These are phyloP conservation scores for Knoxdaviesia capensis DNA, from an alignment of 2,329 filamentous ascomycete genomes.

Conservation along the genomic window DNA sequence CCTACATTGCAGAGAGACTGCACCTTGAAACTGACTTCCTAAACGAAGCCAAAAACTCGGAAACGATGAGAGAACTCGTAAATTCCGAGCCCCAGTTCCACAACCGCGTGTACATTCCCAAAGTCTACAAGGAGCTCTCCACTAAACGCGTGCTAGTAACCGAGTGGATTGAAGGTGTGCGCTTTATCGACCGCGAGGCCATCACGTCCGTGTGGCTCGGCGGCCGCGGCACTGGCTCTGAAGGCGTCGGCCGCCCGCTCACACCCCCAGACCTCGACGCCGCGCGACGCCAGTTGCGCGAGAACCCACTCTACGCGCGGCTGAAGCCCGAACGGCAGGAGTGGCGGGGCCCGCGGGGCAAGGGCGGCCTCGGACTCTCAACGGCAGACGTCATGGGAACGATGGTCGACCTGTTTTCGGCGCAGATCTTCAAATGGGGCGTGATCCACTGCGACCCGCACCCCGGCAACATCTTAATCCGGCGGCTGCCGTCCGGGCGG, in stretches of 20 bases:
- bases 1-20: conserved; percentile 82
- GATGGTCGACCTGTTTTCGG: conserved; percentile 91
- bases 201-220: conserved; percentile 64
- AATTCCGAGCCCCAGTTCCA: conserved; percentile 54
- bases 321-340: conserved; percentile 64
- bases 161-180: conserved; percentile 92
- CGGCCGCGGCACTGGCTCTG: conserved; percentile 54
- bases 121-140: conserved; percentile 64
- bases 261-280: conserved; percentile 24
- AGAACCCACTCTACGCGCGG: conserved; percentile 31
- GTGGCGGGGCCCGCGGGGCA: conserved; percentile 54
- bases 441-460: conserved; percentile 93
- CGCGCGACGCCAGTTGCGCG: conserved; percentile 23
- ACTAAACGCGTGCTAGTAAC: conserved; percentile 76
- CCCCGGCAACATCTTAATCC: conserved; percentile 91
- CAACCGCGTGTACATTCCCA: conserved; percentile 71
- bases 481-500: conserved; percentile 60
- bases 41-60: conserved; percentile 76
- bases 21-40: conserved; percentile 86
- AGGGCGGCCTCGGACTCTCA: conserved; percentile 66
- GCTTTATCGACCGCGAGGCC: conserved; percentile 77
- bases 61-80: conserved; percentile 63
- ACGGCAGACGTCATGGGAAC: conserved; percentile 84
- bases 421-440: conserved; percentile 95
- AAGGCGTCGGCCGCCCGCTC: conserved; percentile 52